phyloP scores from a whole-genome alignment of 1,139 yeast genomes.

The Pichia sp. region DNA sequence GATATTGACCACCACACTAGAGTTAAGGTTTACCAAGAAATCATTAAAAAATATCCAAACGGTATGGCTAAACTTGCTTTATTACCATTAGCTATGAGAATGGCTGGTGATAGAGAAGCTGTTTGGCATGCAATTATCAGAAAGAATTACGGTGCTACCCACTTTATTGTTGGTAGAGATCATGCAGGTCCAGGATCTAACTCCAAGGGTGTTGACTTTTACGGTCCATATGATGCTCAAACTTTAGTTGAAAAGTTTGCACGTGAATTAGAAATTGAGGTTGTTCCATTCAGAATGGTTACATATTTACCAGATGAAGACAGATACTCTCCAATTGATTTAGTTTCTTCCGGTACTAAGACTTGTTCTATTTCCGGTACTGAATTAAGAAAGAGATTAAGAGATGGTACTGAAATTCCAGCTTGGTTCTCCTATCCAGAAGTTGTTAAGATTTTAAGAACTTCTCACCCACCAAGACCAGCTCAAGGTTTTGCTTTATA shows the following conservation, averaged over 20 bases:
- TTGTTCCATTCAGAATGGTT: slow-evolving; percentile 96
- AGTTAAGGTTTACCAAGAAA: slow-evolving; percentile 89
- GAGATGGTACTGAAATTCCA: slow-evolving; percentile 84
- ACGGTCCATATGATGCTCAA: slow-evolving; percentile 97
- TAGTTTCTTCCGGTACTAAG: slow-evolving; percentile 71
- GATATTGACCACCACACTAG: slow-evolving; percentile 97
- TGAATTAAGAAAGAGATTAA: slow-evolving; percentile 81
- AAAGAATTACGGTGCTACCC: slow-evolving; percentile 94
- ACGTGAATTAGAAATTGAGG: slow-evolving; percentile 77
- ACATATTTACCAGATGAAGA: slow-evolving; percentile 94
- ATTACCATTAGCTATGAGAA: slow-evolving; percentile 94
- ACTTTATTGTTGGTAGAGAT: slow-evolving; percentile 95
- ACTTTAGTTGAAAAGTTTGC: slow-evolving; percentile 70
- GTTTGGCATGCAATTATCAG: slow-evolving; percentile 97
- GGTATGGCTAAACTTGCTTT: slow-evolving; percentile 88
- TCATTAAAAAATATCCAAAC: slow-evolving; percentile 85
- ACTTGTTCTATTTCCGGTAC: slow-evolving; percentile 95
- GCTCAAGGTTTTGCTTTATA: slow-evolving; percentile 79
- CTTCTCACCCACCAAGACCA: slow-evolving; percentile 87
- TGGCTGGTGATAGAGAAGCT: slow-evolving; percentile 99
- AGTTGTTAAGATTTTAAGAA: slow-evolving; percentile 85
- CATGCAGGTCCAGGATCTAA: slow-evolving; percentile 87
- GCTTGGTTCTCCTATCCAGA: slow-evolving; percentile 98
- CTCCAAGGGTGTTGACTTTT: slow-evolving; percentile 89
- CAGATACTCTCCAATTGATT: slow-evolving; percentile 91